Percentiles rank a stretch among this genome's conserved stretches.
Evolutionary conservation across 768 basidiomycete genomes (phyloP).

Genomic region (Neoboletus subvelutipes): DNA sequence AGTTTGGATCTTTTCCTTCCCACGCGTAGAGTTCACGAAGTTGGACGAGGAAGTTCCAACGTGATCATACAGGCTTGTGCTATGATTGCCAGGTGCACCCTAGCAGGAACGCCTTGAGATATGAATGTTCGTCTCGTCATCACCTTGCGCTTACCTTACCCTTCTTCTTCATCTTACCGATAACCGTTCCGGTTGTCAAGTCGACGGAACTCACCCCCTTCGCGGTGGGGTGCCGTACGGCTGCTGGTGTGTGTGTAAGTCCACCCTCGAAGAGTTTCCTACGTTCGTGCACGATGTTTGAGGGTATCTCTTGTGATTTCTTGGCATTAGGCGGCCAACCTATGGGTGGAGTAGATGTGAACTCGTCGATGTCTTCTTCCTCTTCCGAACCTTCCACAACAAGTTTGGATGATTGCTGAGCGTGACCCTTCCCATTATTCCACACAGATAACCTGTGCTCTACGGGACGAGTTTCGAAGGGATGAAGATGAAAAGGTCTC

Average conservation of each 20-base stretch:
- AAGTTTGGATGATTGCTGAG: constrained; percentile 4
- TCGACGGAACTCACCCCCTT: constrained; percentile 4
- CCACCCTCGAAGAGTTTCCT: constrained; percentile 10
- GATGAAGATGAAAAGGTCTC: constrained; percentile 12
- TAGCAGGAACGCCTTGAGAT: constrained; percentile 10
- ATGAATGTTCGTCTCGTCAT: neutral
- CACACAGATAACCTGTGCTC: neutral
- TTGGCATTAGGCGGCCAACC: neutral
- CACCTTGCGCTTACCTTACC: constrained; percentile 19
- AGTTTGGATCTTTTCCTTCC: constrained; percentile 1
- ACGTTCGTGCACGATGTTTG: constrained; percentile 12
- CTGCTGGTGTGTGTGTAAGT: constrained; percentile 3
- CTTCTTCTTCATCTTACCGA: constrained; percentile 28
- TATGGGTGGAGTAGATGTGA: constrained; percentile 2
- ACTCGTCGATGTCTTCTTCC: constrained; percentile 24
- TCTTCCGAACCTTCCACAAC: constrained; percentile 26
- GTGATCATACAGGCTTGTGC: constrained; percentile 9
- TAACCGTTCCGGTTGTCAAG: neutral
- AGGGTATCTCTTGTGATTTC: constrained; percentile 18
- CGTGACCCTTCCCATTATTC: constrained; percentile 28
- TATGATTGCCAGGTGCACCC: neutral
- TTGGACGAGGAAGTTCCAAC: constrained; percentile 31
- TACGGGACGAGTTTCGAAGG: constrained; percentile 25
- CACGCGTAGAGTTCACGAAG: constrained; percentile 19
- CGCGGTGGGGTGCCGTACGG: neutral